Conservation (phyloP, 2,329 filamentous ascomycete species). For the Penicillium rolfsii region DNA sequence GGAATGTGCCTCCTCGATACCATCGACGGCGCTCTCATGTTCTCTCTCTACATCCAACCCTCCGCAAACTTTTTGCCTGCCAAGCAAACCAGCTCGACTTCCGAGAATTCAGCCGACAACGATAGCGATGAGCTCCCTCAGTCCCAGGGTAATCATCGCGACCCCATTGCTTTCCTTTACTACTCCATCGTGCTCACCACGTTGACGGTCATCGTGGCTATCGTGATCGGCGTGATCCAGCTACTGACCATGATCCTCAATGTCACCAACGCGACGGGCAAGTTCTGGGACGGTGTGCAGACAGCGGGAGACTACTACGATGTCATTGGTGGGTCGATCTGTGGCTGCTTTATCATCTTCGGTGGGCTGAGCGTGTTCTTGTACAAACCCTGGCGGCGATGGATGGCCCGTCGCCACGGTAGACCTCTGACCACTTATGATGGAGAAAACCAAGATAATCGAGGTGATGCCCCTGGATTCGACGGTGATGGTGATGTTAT, state of each 20-base stretch:
- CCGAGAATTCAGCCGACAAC: slow-evolving; percentile 22
- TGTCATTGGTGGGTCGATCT: slow-evolving; percentile 83
- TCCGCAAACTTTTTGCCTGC: slow-evolving; percentile 45
- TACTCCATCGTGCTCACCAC: slow-evolving; percentile 87
- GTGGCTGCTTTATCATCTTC: slow-evolving; percentile 78
- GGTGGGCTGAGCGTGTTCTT: slow-evolving; percentile 72
- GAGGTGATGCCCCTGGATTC: slow-evolving; percentile 20
- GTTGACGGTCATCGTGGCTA: slow-evolving; percentile 80
- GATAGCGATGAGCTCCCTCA: slow-evolving; percentile 27
- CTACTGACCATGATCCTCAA: slow-evolving; percentile 77
- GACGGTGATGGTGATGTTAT: neutral
- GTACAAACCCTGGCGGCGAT: slow-evolving; percentile 77
- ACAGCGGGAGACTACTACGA: slow-evolving; percentile 79
- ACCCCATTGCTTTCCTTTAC: slow-evolving; percentile 87
- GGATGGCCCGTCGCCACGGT: slow-evolving; percentile 51
- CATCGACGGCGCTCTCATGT: slow-evolving; percentile 91
- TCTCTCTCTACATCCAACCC: slow-evolving; percentile 77
- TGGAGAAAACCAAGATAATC: slow-evolving; percentile 29
- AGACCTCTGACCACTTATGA: slow-evolving; percentile 26
- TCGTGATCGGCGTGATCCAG: slow-evolving; percentile 85
- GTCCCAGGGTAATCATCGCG: slow-evolving; percentile 59
- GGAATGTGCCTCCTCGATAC: slow-evolving; percentile 97
- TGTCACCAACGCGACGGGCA: slow-evolving; percentile 70
- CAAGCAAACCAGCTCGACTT: slow-evolving; percentile 27
- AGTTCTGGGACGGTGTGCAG: slow-evolving; percentile 89